phyloP scores from a whole-genome alignment of 495 filamentous ascomycete species.

The Penicillium tannophilum region DNA sequence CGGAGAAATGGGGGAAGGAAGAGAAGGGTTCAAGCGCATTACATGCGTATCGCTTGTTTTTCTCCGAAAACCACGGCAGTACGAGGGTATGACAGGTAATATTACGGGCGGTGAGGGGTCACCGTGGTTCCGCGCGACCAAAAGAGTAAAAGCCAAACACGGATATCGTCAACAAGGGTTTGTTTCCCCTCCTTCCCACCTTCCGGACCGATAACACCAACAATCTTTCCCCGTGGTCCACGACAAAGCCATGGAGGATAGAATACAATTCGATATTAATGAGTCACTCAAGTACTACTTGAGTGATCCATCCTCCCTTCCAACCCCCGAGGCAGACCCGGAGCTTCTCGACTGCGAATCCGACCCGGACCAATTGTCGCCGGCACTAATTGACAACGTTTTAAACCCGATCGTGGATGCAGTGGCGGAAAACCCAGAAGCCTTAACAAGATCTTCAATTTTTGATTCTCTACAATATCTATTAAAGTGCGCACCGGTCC shows the following conservation, averaged over 20 bases:
- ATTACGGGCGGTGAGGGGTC: constrained; percentile 18
- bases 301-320: constrained; percentile 80
- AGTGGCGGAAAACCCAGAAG: constrained; percentile 87
- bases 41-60: constrained; percentile 18
- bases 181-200: constrained; percentile 21
- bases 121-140: neutral
- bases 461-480: constrained; percentile 95
- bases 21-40: constrained; percentile 3
- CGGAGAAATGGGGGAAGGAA: neutral
- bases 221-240: constrained; percentile 10
- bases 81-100: constrained; percentile 16
- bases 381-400: constrained; percentile 74
- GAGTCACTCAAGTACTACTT: constrained; percentile 93
- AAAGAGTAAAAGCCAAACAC: constrained; percentile 39
- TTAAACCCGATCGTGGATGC: constrained; percentile 93
- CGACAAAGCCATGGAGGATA: constrained; percentile 66
- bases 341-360: constrained; percentile 88
- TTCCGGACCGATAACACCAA: constrained; percentile 6
- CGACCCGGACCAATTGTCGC: constrained; percentile 81
- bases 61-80: constrained; percentile 18
- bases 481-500: constrained; percentile 86
- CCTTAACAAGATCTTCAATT: constrained; percentile 70
- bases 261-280: constrained; percentile 88
- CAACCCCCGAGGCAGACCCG: constrained; percentile 84
- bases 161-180: constrained; percentile 25